A percentile compares a stretch with the other conserved stretches of the same genome.
Evolutionary conservation across 352 stramenopile species (phyloP).

Genomic region (Globisporangium irregulare): DNA sequence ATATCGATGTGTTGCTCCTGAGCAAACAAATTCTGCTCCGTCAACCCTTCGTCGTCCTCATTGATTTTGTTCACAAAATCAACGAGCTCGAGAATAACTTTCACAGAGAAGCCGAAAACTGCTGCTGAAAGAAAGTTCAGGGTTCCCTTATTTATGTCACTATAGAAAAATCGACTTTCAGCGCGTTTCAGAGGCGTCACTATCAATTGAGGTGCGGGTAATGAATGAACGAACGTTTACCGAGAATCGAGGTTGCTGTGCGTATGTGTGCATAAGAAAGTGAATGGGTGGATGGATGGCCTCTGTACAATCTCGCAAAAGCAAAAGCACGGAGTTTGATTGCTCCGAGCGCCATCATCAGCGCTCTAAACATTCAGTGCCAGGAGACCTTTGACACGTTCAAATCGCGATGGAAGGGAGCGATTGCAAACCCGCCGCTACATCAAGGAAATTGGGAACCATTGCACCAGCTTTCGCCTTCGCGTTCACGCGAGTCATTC

Average conservation of each 20-base stretch:
- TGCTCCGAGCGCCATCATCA: neutral
- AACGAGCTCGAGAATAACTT: neutral
- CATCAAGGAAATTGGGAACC: neutral
- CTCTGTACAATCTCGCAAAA: neutral
- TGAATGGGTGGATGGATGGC: neutral
- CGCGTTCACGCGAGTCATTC: neutral
- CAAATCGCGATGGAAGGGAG: conserved; percentile 1
- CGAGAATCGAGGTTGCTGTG: neutral
- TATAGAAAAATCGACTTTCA: neutral
- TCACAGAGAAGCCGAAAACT: neutral
- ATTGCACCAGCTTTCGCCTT: neutral
- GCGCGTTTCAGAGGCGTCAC: neutral
- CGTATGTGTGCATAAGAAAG: neutral
- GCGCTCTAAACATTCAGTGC: neutral
- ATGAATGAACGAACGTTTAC: neutral
- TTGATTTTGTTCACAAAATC: too few species aligned
- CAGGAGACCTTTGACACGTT: neutral
- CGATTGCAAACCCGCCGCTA: neutral
- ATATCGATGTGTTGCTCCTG: too few species aligned
- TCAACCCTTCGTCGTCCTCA: too few species aligned
- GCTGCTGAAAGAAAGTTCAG: neutral
- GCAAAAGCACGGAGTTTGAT: neutral
- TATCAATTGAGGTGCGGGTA: neutral
- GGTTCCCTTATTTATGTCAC: neutral
- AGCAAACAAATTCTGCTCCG: too few species aligned